phyloP scores from a whole-genome alignment of 1,139 yeast genomes.

The Ogataea hybrid region DNA sequence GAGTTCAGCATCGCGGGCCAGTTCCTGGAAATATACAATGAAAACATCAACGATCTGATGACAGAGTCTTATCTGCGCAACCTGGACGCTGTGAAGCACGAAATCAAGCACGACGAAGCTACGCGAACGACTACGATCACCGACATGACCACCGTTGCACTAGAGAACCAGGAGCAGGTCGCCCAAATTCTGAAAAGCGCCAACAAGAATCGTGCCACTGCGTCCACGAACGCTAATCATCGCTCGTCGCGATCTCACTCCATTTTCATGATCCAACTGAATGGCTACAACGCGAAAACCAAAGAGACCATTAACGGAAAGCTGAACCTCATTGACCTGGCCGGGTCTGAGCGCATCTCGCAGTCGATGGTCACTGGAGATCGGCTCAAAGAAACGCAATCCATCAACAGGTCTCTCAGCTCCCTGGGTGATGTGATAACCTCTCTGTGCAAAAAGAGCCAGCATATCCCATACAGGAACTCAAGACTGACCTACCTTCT shows the following conservation, averaged over 20 bases:
- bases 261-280: slow-evolving; percentile 64
- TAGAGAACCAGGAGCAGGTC: slow-evolving; percentile 49
- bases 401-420: slow-evolving; percentile 86
- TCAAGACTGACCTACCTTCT: slow-evolving; percentile 74
- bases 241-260: slow-evolving; percentile 71
- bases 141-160: slow-evolving; percentile 50
- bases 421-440: slow-evolving; percentile 88
- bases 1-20: slow-evolving; percentile 64
- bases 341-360: slow-evolving; percentile 86
- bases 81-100: slow-evolving; percentile 47
- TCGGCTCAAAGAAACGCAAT: slow-evolving; percentile 80
- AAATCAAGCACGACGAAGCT: slow-evolving; percentile 69
- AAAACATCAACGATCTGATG: slow-evolving; percentile 69
- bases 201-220: slow-evolving; percentile 65
- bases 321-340: slow-evolving; percentile 80
- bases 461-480: slow-evolving; percentile 54
- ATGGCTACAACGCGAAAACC: slow-evolving; percentile 52
- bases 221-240: slow-evolving; percentile 78
- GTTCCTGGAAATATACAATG: slow-evolving; percentile 89
- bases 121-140: slow-evolving; percentile 55
- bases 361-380: slow-evolving; percentile 79
- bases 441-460: slow-evolving; percentile 45
- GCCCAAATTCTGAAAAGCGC: slow-evolving; percentile 52
- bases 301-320: slow-evolving; percentile 57
- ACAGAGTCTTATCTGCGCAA: slow-evolving; percentile 24